Percentiles rank a stretch among this genome's conserved stretches.
Evolutionary conservation across 352 stramenopile species (phyloP).

Genomic region (Pythium chondricola): DNA sequence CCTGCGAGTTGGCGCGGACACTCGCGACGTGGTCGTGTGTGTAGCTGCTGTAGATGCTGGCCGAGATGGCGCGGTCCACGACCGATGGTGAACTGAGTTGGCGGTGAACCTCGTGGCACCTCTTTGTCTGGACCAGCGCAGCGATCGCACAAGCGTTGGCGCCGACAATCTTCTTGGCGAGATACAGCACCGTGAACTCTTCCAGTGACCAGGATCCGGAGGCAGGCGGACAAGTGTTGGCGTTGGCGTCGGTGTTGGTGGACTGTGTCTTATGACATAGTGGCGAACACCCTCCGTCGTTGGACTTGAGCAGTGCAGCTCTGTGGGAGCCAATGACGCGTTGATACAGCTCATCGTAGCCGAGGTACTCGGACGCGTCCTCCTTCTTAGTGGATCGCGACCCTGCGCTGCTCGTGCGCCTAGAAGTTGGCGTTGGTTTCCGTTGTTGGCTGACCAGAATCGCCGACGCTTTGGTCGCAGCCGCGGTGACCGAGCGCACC

Average conservation of each 20-base stretch:
- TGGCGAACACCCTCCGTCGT: constrained; percentile 1
- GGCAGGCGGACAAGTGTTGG: too few relatives aligned
- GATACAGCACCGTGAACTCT: constrained; percentile 39
- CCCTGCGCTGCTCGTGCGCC: neutral
- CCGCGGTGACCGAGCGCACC: constrained; percentile 10
- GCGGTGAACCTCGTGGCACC: constrained; percentile 31
- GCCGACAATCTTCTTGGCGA: constrained; percentile 32
- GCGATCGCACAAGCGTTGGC: constrained; percentile 36
- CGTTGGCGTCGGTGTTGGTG: neutral
- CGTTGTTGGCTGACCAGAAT: constrained; percentile 3
- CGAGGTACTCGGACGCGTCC: constrained; percentile 57
- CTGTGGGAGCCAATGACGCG: constrained; percentile 30
- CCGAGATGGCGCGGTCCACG: too few relatives aligned
- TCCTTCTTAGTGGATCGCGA: constrained; percentile 14
- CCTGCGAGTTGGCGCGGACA: constrained; percentile 49
- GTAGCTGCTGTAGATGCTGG: neutral
- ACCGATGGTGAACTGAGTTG: too few relatives aligned
- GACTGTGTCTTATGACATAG: constrained; percentile 3
- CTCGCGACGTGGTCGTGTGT: constrained; percentile 19
- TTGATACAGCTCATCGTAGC: constrained; percentile 39
- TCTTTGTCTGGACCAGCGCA: constrained; percentile 31
- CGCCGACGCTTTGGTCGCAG: constrained; percentile 12
- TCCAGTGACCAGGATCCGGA: constrained; percentile 25
- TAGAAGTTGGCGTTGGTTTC: neutral
- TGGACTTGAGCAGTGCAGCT: neutral